Base-by-base conservation (phyloP, 257 asterid species). In the Capsicum pubescens region DNA sequence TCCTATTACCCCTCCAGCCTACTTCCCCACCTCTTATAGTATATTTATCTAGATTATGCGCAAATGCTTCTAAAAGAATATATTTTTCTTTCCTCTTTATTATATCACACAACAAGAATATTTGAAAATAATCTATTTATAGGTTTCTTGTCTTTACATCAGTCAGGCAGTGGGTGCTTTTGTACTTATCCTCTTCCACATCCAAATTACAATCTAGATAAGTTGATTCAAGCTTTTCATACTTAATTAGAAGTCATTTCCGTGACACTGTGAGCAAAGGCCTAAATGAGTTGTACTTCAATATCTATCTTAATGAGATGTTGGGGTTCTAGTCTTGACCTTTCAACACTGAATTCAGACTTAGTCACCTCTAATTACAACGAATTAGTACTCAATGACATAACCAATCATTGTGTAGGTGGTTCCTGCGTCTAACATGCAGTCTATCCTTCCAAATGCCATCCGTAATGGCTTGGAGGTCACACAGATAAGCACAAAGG, bases 401-500 rank as follows among this genome's bases (percentile, higher is more conserved):
- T 93, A 0, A 82, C 84, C 12, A 86, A 84, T 95, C 26, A 6
- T 81, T 8, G 74, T 95, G 44, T 97, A 95, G 70, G 97, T 94
- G 9, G 99, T 98, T 0, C 97, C 98, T 10, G 58, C 88, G 10
- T 85, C 91, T 9, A 87, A 92, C 15, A 21, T 89, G 2, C 91
- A 79, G 44, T 78, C 97, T 2, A 83, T 88, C 56, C 13, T 83
- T 74, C 97, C 99, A 0, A 93, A 94, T 60, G 97, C 99, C 15
- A 90, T 95, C 61, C 82, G 94, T 7, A 95, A 95, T 63, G 98
- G 97, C 2, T 46, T 95, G 85, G 99, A 95, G 91, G 94, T 92
- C 88, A 89, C 94, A 94, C 94, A 95, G 91, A 12, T 93, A 82
- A 94, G 98, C 91, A 94, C 93, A 85, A 88, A 91, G 0, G 99